Evolutionary conservation across 371 early-diverging fungal species (phyloP), one percentile per base, ranked within the genome.

Genomic region (Circinella umbellata): DNA sequence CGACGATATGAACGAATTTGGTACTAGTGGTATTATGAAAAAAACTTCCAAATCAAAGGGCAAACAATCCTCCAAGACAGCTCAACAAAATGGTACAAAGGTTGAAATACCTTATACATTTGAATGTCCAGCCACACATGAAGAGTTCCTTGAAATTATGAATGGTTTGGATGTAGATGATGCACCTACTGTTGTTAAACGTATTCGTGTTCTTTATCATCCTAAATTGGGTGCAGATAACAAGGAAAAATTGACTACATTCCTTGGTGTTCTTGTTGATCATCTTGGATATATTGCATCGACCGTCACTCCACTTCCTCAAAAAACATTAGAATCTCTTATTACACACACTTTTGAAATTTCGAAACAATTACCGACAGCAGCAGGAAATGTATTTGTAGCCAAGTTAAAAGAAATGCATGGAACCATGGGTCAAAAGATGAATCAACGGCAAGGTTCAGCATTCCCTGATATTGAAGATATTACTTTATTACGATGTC

Each of bases 91-190:
- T 53, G 55, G 61, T 57, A 80, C 76, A 62, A 70, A 61, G 48
- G 74, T 67, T 7, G 93, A 92, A 68, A 76, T 96, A 35, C 96
- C 96, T 0, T 98, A 78, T 72, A 94, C 93, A 7, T 95, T 96
- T 74, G 81, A 88, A 10, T 93, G 94, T 57, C 97, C 98, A 5
- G 78, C 79, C 0, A 84, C 89, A 7, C 88, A 90, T 68, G 82
- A 81, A 17, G 88, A 89, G 51, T 90, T 94, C 67, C 64, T 90
- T n/a, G 70, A 74, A 36, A 78, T 65, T n/a, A 18, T 84, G 42
- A 72, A 88, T 18, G 86, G 80, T 49, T 83, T 89, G 34, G 73
- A 77, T 0, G 68, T 87, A 5, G 87, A 89, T 46, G 92, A 95
- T 59, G 86, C 90, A 34, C 75, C 87, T 7, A 83, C 87, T 0